Base-by-base conservation (phyloP, 129 eudicot species). In the Artemisia annua region DNA sequence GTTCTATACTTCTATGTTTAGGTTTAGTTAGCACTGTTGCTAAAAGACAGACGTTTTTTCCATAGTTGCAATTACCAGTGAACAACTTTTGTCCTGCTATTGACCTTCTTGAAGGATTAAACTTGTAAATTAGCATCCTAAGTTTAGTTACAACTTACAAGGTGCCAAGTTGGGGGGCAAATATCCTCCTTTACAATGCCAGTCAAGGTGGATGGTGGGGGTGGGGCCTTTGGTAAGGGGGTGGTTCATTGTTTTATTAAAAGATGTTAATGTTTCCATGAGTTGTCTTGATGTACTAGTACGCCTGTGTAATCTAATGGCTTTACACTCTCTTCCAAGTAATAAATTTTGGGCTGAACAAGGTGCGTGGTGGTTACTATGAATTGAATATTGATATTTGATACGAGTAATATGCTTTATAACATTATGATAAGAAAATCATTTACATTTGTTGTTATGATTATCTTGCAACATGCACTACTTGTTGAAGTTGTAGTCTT, bases 211-310 rank as follows among this genome's bases (percentile, higher is more conserved):
- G 65, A 69, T 15, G 44, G 58, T 5, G 56, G 56, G 16, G 26
- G 11, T 56, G 79, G 76, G 81, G 48, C 64, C 81, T 66, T 75
- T 48, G 75, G 24, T 26, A 73, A 55, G 69, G 60, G 76, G 75
- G 44, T 77, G 73, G 64, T 77, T 49, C 39, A 17, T 76, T 76
- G 74, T 76, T 63, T 74, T 74, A 63, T 62, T 49, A 53, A 17
- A 50, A 62, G 20, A 74, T 74, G 63, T 63, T 74, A 30, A 63
- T 74, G 78, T 59, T 50, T 73, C 43, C 48, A 18, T 73, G 66
- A 62, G 61, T 56, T 56, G 62, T 19, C 62, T 26, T 56, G 30
- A 56, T 28, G 55, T 69, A 53, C 60, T 72, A 63, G n/a, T n/a
- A n/a, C n/a, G n/a, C 28, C 50, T 52, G 19, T 73, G 61, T 61